These are phyloP conservation scores for Narthecium ossifragum DNA, from an alignment of 106 monocot species.

Conservation along the genomic window DNA sequence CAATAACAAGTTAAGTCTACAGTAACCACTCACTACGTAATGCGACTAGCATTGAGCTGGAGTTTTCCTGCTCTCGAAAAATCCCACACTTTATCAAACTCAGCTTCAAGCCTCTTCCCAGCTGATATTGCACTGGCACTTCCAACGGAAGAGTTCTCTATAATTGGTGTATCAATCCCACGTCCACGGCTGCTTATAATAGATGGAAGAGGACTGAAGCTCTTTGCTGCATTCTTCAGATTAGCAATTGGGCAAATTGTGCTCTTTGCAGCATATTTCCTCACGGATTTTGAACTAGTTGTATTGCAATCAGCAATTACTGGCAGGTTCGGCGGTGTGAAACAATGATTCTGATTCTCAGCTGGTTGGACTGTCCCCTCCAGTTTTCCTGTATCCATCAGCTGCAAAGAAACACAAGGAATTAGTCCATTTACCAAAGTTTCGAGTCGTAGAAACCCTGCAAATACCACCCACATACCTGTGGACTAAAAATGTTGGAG, in stretches of 20 bases:
- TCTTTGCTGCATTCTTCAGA: conserved; percentile 18
- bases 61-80: background rate
- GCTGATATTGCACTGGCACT: background rate
- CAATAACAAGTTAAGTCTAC: background rate
- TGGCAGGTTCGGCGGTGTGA: conserved; percentile 7
- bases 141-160: background rate
- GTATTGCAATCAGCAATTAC: background rate
- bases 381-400: background rate
- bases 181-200: conserved; percentile 22
- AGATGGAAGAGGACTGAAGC: conserved; percentile 26
- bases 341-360: background rate
- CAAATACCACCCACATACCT: background rate
- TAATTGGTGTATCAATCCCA: background rate
- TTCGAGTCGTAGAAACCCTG: background rate
- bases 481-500: background rate
- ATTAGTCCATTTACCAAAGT: background rate
- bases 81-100: background rate
- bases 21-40: conserved; percentile 2
- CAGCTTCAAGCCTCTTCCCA: background rate
- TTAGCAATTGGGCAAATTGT: too few species aligned
- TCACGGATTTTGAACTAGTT: conserved; percentile 1
- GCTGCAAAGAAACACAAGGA: background rate
- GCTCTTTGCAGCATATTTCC: too few species aligned
- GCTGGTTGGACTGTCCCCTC: background rate
- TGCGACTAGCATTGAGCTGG: conserved; percentile 2